Conservation (phyloP, 169 alveolate species). For the Theileria luwenshuni region DNA sequence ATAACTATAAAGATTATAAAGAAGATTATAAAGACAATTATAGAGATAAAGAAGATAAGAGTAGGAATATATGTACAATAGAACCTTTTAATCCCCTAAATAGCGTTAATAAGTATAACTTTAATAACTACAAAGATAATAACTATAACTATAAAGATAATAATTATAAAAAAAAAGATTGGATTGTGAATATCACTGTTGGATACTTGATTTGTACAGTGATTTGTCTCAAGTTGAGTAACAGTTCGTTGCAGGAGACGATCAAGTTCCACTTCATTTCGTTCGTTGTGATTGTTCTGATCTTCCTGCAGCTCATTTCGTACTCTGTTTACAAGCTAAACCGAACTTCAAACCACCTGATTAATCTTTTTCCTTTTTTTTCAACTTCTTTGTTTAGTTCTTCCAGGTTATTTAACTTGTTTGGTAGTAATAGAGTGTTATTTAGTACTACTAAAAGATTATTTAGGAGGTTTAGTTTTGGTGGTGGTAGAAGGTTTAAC, state of each 20-base stretch:
- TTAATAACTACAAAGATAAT: slow-evolving; percentile 52
- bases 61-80: no score
- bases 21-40: no score
- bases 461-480: no score
- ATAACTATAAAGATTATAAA: no score
- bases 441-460: no score
- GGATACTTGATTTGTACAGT: slow-evolving; percentile 74
- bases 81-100: no score
- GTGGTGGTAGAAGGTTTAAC: background rate
- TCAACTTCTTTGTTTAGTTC: no score
- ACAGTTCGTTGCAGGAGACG: slow-evolving; percentile 76
- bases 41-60: background rate
- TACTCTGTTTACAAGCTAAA: slow-evolving; percentile 40
- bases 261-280: slow-evolving; percentile 72
- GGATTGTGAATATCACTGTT: slow-evolving; percentile 66
- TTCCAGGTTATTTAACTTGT: background rate
- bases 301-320: slow-evolving; percentile 49
- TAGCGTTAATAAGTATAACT: no score
- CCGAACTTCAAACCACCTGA: no score
- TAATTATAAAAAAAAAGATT: slow-evolving; percentile 35
- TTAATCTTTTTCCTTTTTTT: no score
- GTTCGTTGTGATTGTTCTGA: slow-evolving; percentile 68
- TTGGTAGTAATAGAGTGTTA: background rate
- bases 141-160: slow-evolving; percentile 38
- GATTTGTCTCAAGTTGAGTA: slow-evolving; percentile 66